A percentile compares a stretch with the other conserved stretches of the same genome.
Evolutionary conservation across 805 yeast genomes (phyloP).

Genomic region (Spathaspora sp.): DNA sequence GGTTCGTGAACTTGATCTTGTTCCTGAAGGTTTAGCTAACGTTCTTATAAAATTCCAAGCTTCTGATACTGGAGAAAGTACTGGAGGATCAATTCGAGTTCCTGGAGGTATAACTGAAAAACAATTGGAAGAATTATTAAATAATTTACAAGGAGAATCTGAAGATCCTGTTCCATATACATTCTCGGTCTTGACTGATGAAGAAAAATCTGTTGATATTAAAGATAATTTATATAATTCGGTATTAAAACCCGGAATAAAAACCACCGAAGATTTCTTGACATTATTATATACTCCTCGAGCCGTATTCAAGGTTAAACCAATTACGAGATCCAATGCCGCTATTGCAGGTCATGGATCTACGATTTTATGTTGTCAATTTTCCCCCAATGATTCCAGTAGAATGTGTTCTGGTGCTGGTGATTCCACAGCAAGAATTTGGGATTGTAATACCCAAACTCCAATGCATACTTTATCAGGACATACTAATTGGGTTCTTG

Average conservation of each 20-base stretch:
- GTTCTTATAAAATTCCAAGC: conserved; percentile 89
- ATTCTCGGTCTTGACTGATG: conserved; percentile 58
- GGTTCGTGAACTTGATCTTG: conserved; percentile 67
- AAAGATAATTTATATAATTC: conserved; percentile 74
- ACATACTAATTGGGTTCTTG: conserved; percentile 90
- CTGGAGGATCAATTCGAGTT: conserved; percentile 83
- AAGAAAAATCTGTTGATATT: conserved; percentile 59
- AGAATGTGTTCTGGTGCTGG: conserved; percentile 95
- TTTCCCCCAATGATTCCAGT: conserved; percentile 86
- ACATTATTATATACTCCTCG: conserved; percentile 91
- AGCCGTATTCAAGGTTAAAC: conserved; percentile 88
- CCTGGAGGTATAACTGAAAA: conserved; percentile 85
- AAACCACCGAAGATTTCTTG: conserved; percentile 89
- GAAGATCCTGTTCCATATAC: conserved; percentile 91
- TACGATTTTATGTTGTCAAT: conserved; percentile 85
- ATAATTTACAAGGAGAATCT: conserved; percentile 63
- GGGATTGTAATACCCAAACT: conserved; percentile 96
- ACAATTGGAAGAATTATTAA: conserved; percentile 84
- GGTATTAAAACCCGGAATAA: conserved; percentile 79
- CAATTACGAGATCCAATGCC: conserved; percentile 86
- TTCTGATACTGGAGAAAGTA: conserved; percentile 82
- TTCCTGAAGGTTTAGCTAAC: conserved; percentile 80
- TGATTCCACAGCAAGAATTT: conserved; percentile 89
- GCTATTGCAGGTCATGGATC: conserved; percentile 96
- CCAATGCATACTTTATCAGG: conserved; percentile 79